phyloP scores from a whole-genome alignment of 768 basidiomycete species.

The Boletellus ananas region DNA sequence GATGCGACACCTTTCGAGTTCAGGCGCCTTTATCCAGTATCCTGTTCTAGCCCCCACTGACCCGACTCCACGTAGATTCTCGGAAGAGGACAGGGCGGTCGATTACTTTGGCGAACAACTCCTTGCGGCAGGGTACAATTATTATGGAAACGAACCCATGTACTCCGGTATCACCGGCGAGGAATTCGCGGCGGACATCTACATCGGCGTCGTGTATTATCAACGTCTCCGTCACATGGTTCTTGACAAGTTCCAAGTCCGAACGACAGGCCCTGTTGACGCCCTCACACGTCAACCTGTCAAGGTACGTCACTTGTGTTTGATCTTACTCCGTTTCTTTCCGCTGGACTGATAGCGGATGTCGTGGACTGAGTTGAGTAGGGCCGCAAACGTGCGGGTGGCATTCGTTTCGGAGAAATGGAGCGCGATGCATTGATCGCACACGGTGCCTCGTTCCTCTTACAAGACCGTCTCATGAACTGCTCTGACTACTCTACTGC shows the following conservation, averaged over 20 bases:
- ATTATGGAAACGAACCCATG: slow-evolving; percentile 99
- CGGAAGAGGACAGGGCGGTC: slow-evolving; percentile 94
- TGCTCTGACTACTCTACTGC: slow-evolving; percentile 99
- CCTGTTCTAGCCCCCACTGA: slow-evolving; percentile 8
- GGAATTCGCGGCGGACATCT: slow-evolving; percentile 98
- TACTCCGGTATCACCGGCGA: slow-evolving; percentile 99
- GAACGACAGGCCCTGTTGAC: slow-evolving; percentile 97
- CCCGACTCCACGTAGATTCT: slow-evolving; percentile 55
- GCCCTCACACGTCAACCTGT: slow-evolving; percentile 95
- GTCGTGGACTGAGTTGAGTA: slow-evolving; percentile 28
- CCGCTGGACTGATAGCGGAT: slow-evolving; percentile 3
- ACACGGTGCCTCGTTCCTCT: slow-evolving; percentile 96
- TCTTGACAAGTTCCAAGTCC: slow-evolving; percentile 98
- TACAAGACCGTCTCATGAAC: slow-evolving; percentile 99
- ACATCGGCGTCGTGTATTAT: slow-evolving; percentile 97
- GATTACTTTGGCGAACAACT: slow-evolving; percentile 98
- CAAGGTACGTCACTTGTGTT: slow-evolving; percentile 56
- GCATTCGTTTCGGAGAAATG: slow-evolving; percentile 99
- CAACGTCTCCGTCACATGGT: slow-evolving; percentile 99
- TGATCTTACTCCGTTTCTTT: background rate
- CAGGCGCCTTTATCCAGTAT: slow-evolving; percentile 26
- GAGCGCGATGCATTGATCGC: slow-evolving; percentile 98
- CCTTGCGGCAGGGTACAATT: slow-evolving; percentile 92
- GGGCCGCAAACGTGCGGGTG: slow-evolving; percentile 98
- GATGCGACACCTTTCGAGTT: slow-evolving; percentile 98